Conservation (phyloP, 2,329 filamentous ascomycete species). For the Alternaria conjuncta region DNA sequence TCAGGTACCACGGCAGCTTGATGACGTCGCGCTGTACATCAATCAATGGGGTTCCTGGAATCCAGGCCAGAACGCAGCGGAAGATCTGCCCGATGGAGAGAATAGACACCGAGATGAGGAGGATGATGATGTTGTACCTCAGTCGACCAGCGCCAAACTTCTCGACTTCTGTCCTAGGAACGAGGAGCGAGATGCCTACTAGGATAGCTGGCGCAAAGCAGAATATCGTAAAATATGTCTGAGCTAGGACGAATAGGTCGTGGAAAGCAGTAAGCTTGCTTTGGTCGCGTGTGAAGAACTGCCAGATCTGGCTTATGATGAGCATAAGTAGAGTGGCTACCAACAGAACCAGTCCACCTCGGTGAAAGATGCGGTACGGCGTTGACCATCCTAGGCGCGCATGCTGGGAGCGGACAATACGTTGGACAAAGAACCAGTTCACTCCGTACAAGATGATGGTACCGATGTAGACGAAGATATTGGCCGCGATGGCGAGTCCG, state of each 20-base stretch:
- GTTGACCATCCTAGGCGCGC: slow-evolving; percentile 73
- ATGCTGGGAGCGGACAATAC: slow-evolving; percentile 76
- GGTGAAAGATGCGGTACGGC: slow-evolving; percentile 57
- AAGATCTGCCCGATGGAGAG: slow-evolving; percentile 75
- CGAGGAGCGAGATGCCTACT: slow-evolving; percentile 55
- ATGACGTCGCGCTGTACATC: slow-evolving; percentile 49
- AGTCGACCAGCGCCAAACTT: slow-evolving; percentile 74
- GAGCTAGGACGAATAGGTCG: slow-evolving; percentile 68
- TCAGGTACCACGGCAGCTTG: slow-evolving; percentile 69
- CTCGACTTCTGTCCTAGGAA: slow-evolving; percentile 53
- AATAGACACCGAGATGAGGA: slow-evolving; percentile 63
- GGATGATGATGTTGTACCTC: slow-evolving; percentile 69
- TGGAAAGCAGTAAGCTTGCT: slow-evolving; percentile 62
- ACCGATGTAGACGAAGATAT: slow-evolving; percentile 75
- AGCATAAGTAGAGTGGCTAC: slow-evolving; percentile 68
- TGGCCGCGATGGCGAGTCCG: slow-evolving; percentile 63
- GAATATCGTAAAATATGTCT: slow-evolving; percentile 68
- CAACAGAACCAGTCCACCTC: slow-evolving; percentile 60
- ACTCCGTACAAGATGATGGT: slow-evolving; percentile 79
- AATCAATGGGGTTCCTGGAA: slow-evolving; percentile 55
- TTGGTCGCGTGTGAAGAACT: slow-evolving; percentile 69
- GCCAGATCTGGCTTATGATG: slow-evolving; percentile 68
- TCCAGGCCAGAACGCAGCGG: slow-evolving; percentile 67
- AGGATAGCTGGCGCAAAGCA: slow-evolving; percentile 71
- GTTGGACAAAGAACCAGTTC: slow-evolving; percentile 79